Conservation (phyloP, 2,329 filamentous ascomycete genomes). For the Aspergillus sp. region DNA sequence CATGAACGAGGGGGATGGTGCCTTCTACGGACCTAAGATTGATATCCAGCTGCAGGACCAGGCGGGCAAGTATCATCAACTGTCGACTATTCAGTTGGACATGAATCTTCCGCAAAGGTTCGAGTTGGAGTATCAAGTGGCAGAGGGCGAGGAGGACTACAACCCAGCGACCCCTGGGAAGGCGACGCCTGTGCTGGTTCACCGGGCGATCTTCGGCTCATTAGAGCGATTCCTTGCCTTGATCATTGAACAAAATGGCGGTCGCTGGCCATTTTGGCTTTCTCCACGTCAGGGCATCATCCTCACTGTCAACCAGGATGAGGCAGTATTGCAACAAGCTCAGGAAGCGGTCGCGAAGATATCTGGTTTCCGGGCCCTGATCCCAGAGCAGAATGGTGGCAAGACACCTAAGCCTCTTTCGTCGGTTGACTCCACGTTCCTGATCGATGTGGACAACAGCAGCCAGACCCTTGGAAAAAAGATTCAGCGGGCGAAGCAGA, state of each 20-base stretch:
- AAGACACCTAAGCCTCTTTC: constrained; percentile 34
- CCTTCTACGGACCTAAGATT: constrained; percentile 90
- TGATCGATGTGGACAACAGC: constrained; percentile 66
- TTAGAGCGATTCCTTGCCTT: constrained; percentile 81
- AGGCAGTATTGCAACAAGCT: constrained; percentile 40
- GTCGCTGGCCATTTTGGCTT: constrained; percentile 83
- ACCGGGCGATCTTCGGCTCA: constrained; percentile 78
- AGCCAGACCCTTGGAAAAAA: constrained; percentile 63
- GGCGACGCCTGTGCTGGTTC: constrained; percentile 73
- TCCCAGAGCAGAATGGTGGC: constrained; percentile 15
- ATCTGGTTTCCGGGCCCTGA: constrained; percentile 32
- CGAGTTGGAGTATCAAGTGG: constrained; percentile 64
- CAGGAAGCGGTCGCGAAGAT: constrained; percentile 50
- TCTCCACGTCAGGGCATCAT: constrained; percentile 74
- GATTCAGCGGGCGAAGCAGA: constrained; percentile 64
- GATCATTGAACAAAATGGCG: constrained; percentile 76
- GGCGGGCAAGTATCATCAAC: constrained; percentile 81
- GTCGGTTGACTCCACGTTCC: constrained; percentile 56
- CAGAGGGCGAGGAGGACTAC: constrained; percentile 38
- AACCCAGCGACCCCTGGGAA: constrained; percentile 46
- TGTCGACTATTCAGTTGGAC: constrained; percentile 83
- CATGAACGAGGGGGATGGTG: constrained; percentile 75
- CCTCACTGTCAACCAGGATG: constrained; percentile 62
- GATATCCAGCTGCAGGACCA: constrained; percentile 78
- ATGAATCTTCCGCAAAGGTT: constrained; percentile 86